A percentile compares a stretch with the other conserved stretches of the same genome.
These are phyloP conservation scores for Boletellus deceptivus DNA, from an alignment of 1,284 basidiomycete genomes.

Conservation along the genomic window DNA sequence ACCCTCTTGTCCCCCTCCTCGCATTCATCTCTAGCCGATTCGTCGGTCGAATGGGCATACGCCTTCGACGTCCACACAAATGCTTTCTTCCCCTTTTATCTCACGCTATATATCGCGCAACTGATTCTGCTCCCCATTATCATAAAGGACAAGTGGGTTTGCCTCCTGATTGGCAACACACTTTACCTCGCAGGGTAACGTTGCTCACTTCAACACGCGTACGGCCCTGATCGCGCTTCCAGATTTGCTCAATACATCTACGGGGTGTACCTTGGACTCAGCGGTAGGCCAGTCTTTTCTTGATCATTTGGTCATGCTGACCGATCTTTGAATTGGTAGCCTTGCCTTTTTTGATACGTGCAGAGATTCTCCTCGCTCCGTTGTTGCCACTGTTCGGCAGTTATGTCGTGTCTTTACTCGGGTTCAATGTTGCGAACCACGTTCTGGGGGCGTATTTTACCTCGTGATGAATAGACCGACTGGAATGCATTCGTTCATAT, in stretches of 20 bases:
- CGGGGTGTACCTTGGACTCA: slow-evolving; percentile 86
- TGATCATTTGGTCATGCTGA: background rate
- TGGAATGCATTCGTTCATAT: slow-evolving; percentile 1
- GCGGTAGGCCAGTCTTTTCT: slow-evolving; percentile 46
- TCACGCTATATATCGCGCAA: slow-evolving; percentile 84
- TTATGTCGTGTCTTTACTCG: slow-evolving; percentile 83
- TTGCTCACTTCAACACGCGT: background rate
- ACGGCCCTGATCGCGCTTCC: slow-evolving; percentile 8
- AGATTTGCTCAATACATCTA: slow-evolving; percentile 88
- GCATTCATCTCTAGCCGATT: slow-evolving; percentile 69
- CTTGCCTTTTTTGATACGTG: slow-evolving; percentile 86
- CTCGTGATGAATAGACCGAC: slow-evolving; percentile 34
- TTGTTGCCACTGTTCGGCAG: slow-evolving; percentile 80
- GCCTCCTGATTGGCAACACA: slow-evolving; percentile 89
- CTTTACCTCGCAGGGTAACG: slow-evolving; percentile 83
- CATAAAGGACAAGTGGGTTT: slow-evolving; percentile 85
- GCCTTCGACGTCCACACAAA: slow-evolving; percentile 95
- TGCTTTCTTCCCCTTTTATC: slow-evolving; percentile 89
- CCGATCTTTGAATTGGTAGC: slow-evolving; percentile 43
- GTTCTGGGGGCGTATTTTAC: slow-evolving; percentile 80
- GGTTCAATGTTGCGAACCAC: slow-evolving; percentile 84
- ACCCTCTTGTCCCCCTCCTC: slow-evolving; percentile 71
- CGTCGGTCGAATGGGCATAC: slow-evolving; percentile 86
- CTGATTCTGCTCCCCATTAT: slow-evolving; percentile 82
- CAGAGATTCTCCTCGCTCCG: slow-evolving; percentile 84